Conservation (phyloP, 2,329 filamentous ascomycete species). For the Microdochium trichocladiopsis region DNA sequence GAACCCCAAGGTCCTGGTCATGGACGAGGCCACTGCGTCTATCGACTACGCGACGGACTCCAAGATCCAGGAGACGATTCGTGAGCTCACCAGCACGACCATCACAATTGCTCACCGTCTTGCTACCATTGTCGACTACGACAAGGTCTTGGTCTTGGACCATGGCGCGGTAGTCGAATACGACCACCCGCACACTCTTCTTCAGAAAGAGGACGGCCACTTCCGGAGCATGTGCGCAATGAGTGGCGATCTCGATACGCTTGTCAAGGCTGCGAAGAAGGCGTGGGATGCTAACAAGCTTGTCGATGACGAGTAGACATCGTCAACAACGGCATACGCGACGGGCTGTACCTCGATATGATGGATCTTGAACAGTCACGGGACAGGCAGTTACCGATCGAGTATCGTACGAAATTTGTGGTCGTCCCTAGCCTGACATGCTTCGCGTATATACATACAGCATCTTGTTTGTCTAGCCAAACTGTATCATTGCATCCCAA, state of each 20-base stretch:
- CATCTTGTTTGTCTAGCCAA: background rate
- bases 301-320: conserved; percentile 25
- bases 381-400: too few species aligned
- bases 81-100: conserved; percentile 87
- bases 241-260: conserved; percentile 47
- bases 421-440: too few species aligned
- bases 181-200: conserved; percentile 79
- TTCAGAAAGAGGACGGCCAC: conserved; percentile 60
- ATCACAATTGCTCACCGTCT: conserved; percentile 94
- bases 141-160: conserved; percentile 92
- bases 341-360: background rate
- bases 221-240: conserved; percentile 60
- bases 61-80: conserved; percentile 94
- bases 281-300: conserved; percentile 31
- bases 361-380: background rate
- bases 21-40: conserved; percentile 97
- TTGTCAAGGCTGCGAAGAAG: conserved; percentile 49
- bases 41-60: conserved; percentile 95
- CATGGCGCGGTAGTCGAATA: conserved; percentile 83
- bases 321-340: background rate
- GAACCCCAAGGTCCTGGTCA: conserved; percentile 85
- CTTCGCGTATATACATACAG: background rate
- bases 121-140: conserved; percentile 96
- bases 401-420: too few species aligned
- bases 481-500: background rate